phyloP scores from a whole-genome alignment of 352 stramenopile species.

The Globisporangium alternatum region DNA sequence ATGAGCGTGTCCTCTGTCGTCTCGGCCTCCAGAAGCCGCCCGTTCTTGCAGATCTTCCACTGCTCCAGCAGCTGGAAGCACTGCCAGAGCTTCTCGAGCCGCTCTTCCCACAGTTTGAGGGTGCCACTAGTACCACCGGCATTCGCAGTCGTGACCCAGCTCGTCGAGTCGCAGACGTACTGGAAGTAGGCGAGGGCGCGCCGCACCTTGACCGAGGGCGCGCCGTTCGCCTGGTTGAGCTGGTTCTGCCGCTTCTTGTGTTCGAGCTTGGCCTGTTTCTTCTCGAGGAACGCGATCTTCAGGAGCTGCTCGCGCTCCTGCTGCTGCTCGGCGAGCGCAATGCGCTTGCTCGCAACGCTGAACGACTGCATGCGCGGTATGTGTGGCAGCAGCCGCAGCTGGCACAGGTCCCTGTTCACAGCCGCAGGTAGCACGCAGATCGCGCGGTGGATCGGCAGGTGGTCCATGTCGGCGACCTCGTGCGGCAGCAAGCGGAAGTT shows the following conservation, averaged over 20 bases:
- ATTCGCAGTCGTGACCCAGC: constrained; percentile 2
- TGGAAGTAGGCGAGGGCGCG: constrained; percentile 61
- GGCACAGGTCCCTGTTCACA: constrained; percentile 49
- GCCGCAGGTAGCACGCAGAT: constrained; percentile 26
- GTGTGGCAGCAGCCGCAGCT: constrained; percentile 52
- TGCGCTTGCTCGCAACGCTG: constrained; percentile 27
- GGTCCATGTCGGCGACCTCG: constrained; percentile 23
- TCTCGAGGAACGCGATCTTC: constrained; percentile 45
- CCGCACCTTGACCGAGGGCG: constrained; percentile 49
- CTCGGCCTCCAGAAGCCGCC: constrained; percentile 61
- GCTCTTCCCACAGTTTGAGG: constrained; percentile 32
- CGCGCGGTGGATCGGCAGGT: constrained; percentile 26
- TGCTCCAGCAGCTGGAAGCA: constrained; percentile 71
- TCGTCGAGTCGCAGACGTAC: constrained; percentile 52
- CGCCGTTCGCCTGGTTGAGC: constrained; percentile 24
- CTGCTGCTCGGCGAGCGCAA: constrained; percentile 42
- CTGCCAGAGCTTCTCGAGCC: constrained; percentile 73
- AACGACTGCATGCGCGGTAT: constrained; percentile 58
- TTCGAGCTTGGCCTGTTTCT: constrained; percentile 41
- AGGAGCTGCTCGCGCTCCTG: constrained; percentile 55
- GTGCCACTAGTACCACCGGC: constrained; percentile 20
- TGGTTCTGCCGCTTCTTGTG: constrained; percentile 39
- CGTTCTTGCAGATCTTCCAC: constrained; percentile 70
- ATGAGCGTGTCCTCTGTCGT: constrained; percentile 39
- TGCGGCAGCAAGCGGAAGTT: constrained; percentile 57